Evolutionary conservation across 2,329 filamentous ascomycete species (phyloP).

Genomic region (Canariomyces notabilis): DNA sequence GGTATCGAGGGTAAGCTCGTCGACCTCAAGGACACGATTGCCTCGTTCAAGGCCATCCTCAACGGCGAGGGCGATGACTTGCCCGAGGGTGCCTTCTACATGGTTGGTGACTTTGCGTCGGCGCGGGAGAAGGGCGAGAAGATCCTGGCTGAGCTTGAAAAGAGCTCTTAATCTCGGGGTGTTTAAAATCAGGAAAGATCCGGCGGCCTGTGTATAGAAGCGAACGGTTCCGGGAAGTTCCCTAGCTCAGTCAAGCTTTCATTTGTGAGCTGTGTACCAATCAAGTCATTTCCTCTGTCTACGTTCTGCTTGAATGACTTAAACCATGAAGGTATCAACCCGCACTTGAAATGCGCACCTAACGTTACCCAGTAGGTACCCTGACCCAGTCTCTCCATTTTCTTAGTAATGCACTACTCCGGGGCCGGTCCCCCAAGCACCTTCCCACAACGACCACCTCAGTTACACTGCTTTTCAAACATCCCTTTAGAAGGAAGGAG

Average conservation of each 20-base stretch:
- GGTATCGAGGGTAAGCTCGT: slow-evolving; percentile 94
- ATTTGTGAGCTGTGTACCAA: slow-evolving; percentile 60
- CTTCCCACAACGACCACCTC: too few relatives aligned
- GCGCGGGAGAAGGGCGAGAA: slow-evolving; percentile 98
- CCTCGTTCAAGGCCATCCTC: slow-evolving; percentile 95
- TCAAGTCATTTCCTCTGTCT: slow-evolving; percentile 45
- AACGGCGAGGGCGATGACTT: slow-evolving; percentile 92
- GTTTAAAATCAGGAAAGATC: slow-evolving; percentile 30
- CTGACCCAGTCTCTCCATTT: too few relatives aligned
- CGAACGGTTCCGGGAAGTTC: slow-evolving; percentile 46
- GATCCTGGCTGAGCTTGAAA: slow-evolving; percentile 93
- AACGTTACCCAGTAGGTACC: too few relatives aligned
- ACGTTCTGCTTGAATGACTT: slow-evolving; percentile 25
- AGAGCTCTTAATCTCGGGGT: slow-evolving; percentile 38
- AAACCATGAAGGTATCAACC: too few relatives aligned
- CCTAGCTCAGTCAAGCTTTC: slow-evolving; percentile 52
- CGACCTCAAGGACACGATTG: slow-evolving; percentile 97
- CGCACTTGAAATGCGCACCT: too few relatives aligned
- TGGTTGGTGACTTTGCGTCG: slow-evolving; percentile 94
- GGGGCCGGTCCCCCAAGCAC: too few relatives aligned
- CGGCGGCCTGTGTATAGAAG: slow-evolving; percentile 53
- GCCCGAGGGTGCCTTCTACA: slow-evolving; percentile 93
- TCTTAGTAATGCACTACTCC: too few relatives aligned
- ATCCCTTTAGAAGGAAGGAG: too few relatives aligned
- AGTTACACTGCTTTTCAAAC: too few relatives aligned